Percentiles rank a stretch among this genome's conserved stretches.
Conservation (phyloP, 495 filamentous ascomycete species). For the Penicillium canariense region DNA sequence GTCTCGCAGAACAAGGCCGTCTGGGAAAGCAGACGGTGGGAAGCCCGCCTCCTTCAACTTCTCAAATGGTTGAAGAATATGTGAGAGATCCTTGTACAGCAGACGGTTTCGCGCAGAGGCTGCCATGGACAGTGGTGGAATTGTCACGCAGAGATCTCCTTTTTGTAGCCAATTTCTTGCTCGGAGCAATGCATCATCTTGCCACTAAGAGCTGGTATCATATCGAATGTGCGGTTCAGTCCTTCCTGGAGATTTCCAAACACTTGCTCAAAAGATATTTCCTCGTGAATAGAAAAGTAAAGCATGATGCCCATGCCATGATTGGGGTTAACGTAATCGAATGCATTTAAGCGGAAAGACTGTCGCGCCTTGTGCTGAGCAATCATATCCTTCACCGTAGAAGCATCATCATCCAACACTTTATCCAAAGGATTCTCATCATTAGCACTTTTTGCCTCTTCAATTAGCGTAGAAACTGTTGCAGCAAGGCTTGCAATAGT, state of each 20-base stretch:
- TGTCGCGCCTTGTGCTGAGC: conserved; percentile 4
- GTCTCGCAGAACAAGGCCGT: conserved; percentile 6
- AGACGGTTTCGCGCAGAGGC: conserved; percentile 3
- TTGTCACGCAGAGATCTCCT: conserved; percentile 11
- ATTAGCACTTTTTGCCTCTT: neutral
- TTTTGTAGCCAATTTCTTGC: conserved; percentile 8
- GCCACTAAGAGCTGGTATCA: conserved; percentile 11
- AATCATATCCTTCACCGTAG: neutral
- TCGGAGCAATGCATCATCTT: conserved; percentile 10
- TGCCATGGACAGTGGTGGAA: conserved; percentile 5
- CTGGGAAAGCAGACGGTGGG: conserved; percentile 7
- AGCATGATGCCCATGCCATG: conserved; percentile 10
- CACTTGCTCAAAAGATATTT: conserved; percentile 4
- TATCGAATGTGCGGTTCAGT: conserved; percentile 6
- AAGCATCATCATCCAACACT: neutral
- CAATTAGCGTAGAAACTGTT: neutral
- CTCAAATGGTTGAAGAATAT: conserved; percentile 3
- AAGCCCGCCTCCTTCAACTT: conserved; percentile 6
- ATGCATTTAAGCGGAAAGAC: conserved; percentile 6
- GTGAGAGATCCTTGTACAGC: conserved; percentile 3
- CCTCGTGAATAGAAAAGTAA: conserved; percentile 7
- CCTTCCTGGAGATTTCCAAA: conserved; percentile 7
- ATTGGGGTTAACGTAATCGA: conserved; percentile 11
- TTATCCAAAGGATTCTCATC: neutral
- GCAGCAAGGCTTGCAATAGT: neutral